Conservation (phyloP, 305 asterid genomes). For the Solanum aculeatissimum region DNA sequence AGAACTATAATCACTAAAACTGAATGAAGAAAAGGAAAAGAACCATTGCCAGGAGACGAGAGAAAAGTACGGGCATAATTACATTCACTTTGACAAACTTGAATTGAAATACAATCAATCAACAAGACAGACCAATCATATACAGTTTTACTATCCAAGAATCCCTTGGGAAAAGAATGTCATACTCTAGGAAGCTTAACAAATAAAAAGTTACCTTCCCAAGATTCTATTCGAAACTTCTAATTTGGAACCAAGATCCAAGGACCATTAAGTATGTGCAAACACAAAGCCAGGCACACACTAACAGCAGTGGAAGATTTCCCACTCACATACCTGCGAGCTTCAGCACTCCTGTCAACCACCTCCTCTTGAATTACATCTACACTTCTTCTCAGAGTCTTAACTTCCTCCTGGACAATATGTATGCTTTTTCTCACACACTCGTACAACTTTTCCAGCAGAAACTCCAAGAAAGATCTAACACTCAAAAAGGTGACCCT, state of each 20-base stretch:
- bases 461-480: slow-evolving; percentile 47
- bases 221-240: neutral
- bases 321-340: slow-evolving; percentile 21
- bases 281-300: slow-evolving; percentile 47
- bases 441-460: slow-evolving; percentile 29
- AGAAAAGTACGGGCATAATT: neutral
- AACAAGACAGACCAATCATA: neutral
- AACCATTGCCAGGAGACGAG: neutral
- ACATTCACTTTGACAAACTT: neutral
- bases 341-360: slow-evolving; percentile 45
- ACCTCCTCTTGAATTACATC: slow-evolving; percentile 38
- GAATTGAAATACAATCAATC: neutral
- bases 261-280: slow-evolving; percentile 62
- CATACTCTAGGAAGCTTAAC: neutral
- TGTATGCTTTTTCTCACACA: slow-evolving; percentile 30
- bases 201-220: neutral
- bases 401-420: slow-evolving; percentile 34
- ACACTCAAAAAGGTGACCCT: slow-evolving; percentile 49
- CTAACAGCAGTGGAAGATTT: slow-evolving; percentile 42
- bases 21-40: neutral
- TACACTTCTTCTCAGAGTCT: slow-evolving; percentile 30
- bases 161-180: neutral
- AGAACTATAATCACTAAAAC: neutral
- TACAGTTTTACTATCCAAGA: neutral
- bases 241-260: slow-evolving; percentile 50